These are phyloP conservation scores for Pseudoperonospora humuli DNA, from an alignment of 352 stramenopile genomes.

Conservation along the genomic window DNA sequence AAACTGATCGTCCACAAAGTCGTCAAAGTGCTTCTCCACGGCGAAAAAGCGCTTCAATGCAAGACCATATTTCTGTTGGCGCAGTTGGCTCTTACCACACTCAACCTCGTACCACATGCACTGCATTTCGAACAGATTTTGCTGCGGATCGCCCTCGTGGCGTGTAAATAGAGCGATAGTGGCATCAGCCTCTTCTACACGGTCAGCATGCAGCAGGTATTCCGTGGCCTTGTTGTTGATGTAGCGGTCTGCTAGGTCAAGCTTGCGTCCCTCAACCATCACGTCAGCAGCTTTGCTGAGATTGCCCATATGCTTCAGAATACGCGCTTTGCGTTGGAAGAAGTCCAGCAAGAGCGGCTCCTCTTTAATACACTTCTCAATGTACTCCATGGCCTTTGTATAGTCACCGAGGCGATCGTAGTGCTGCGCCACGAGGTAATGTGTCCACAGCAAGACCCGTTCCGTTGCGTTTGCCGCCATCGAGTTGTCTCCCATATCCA, in stretches of 20 bases:
- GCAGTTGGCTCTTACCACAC: conserved; percentile 50
- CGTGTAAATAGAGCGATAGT: conserved; percentile 95
- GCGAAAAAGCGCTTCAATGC: conserved; percentile 93
- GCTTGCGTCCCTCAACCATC: conserved; percentile 87
- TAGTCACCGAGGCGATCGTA: conserved; percentile 88
- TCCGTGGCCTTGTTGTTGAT: conserved; percentile 99
- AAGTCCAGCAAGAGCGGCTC: conserved; percentile 90
- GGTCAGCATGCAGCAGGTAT: conserved; percentile 92
- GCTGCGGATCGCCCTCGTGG: conserved; percentile 93
- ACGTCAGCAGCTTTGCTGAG: conserved; percentile 86
- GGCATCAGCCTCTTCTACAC: conserved; percentile 88
- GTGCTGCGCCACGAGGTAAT: conserved; percentile 90
- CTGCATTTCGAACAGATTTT: conserved; percentile 98
- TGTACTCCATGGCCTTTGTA: conserved; percentile 75
- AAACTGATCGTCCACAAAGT: conserved; percentile 98
- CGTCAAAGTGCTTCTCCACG: conserved; percentile 96
- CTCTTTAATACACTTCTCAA: conserved; percentile 92
- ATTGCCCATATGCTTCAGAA: conserved; percentile 92
- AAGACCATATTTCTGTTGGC: conserved; percentile 61
- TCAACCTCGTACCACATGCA: conserved; percentile 98
- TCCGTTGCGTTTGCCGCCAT: conserved; percentile 19
- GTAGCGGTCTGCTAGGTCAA: conserved; percentile 96
- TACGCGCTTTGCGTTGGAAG: conserved; percentile 88
- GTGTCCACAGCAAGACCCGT: conserved; percentile 80
- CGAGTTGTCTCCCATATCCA: conserved; percentile 31